Evolutionary conservation across 768 basidiomycete genomes (phyloP).

Genomic region (Hericium coralloides): DNA sequence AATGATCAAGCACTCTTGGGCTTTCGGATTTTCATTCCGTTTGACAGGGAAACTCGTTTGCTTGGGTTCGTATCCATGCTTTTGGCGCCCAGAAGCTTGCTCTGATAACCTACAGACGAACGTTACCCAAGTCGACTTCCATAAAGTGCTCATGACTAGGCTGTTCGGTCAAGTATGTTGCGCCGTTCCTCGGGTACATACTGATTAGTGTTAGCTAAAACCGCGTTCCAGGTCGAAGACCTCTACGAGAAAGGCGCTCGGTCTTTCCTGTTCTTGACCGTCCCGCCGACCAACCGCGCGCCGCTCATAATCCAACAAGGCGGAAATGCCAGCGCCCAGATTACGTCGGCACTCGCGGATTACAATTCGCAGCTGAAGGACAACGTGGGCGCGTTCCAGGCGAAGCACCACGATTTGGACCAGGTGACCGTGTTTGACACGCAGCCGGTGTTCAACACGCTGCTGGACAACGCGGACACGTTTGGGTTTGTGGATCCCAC

Average conservation of each 20-base stretch:
- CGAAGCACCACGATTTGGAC: conserved; percentile 32
- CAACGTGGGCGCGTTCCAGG: conserved; percentile 31
- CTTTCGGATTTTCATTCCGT: neutral
- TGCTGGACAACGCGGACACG: conserved; percentile 41
- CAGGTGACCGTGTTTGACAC: conserved; percentile 45
- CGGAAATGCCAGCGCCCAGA: conserved; percentile 15
- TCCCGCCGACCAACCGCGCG: conserved; percentile 30
- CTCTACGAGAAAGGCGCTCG: conserved; percentile 34
- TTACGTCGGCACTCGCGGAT: conserved; percentile 30
- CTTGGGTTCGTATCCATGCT: conserved; percentile 28
- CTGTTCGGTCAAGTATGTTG: conserved; percentile 25
- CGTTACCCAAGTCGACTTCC: conserved; percentile 26
- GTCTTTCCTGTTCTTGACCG: conserved; percentile 30
- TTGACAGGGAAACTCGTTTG: conserved; percentile 37
- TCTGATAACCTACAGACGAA: conserved; percentile 20
- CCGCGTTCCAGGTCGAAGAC: conserved; percentile 32
- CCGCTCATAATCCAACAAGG: conserved; percentile 33
- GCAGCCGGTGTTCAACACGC: conserved; percentile 46
- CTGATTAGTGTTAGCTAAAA: neutral
- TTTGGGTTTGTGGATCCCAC: conserved; percentile 53
- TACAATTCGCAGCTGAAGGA: conserved; percentile 41
- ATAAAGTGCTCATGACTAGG: conserved; percentile 23
- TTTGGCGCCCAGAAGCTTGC: neutral
- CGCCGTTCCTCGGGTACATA: too few relatives aligned
- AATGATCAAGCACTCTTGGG: neutral